Base-by-base conservation (phyloP, 2,329 filamentous ascomycete species). In the Colletotrichum lupini region DNA sequence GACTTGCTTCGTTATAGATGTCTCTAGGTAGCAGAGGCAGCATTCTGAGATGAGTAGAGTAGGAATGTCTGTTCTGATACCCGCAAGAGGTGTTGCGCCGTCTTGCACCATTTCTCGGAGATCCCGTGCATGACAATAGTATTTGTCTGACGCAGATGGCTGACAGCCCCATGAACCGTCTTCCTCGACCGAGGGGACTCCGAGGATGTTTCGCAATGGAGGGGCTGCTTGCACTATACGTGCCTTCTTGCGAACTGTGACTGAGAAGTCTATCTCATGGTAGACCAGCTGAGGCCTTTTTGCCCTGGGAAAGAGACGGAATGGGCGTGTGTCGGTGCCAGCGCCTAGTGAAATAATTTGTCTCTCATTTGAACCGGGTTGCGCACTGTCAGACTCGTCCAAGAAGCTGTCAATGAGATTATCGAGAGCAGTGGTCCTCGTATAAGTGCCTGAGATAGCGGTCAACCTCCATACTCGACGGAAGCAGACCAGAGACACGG, bases 261-360 rank as follows among this genome's bases (percentile, higher is more conserved):
- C 83, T 0, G 93, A 88, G 78, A 98, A 98, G 82, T 99, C 97
- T 69, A 99, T 86, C 82, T 99, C 97, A 81, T 98, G 95, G 81
- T 98, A 99, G 71, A 93, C 81, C 22, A 98, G 82, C 14, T 82
- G 78, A 16, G 78, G 69, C 5, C 78, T 75, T 7, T 73, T 66
- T 0, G 85, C 81, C 19, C 84, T 80, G 9, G 89, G 83, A 72
- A 94, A 88, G 1, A 98, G 84, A 24, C 94, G 92, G 79, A 98
- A 95, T 73, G 92, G 93, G 19, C 97, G 90, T 7, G 97, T 98
- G 80, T 99, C 97, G 12, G 95, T 98, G 28, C 97, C 97, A 19
- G 97, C 96, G 35, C 97, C 97, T 1, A 99, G 89, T 0, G 95
- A 98, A 74, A 99, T 89, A 73, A 99, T 95, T 80, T 99, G 97